Base-by-base conservation (phyloP, 306 rosid species). In the Begonia masoniana region DNA sequence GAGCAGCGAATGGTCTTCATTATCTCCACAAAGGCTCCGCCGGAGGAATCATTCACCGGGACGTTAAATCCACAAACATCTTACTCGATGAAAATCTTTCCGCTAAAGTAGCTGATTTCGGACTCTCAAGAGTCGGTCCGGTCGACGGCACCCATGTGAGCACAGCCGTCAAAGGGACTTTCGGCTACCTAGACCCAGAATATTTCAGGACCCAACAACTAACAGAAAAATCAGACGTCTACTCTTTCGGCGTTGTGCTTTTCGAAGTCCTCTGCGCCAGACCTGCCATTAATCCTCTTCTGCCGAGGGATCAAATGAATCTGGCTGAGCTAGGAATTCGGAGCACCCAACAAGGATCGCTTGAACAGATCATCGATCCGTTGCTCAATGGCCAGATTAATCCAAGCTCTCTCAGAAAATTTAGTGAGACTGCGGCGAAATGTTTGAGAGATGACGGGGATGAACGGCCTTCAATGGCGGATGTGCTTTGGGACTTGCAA, bases 401-500 rank as follows among this genome's bases (percentile, higher is more conserved):
- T 58, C 68, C 69, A 5, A 64, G 61, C 55, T 81, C 88, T 2
- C 74, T 71, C 13, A 61, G 73, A 52, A 81, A 77, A 23, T 81
- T 81, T 19, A 54, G 69, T 9, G 81, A 74, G 39, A 57, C 67
- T 0, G 53, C 53, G 10, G 79, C 69, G 64, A 77, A 69, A 55
- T 77, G 88, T 51, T 56, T 72, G 70, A 67, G 66, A 24, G 69
- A 69, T 0, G 70, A 73, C 24, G 58, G 70, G 16, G 19, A 10
- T 15, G 71, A 74, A 39, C 51, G 82, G 71, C 79, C 81, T 5
- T 43, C 69, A 47, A 77, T 81, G 84, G 63, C 35, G 1, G 77
- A 81, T 62, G 84, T 81, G 31, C 36, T 68, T 10, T 77, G 88
- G 88, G 83, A 77, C 55, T 58, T 77, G 60, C 81, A 77, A 61